Conservation (phyloP, 768 basidiomycete species). For the Mrakia blollopis region DNA sequence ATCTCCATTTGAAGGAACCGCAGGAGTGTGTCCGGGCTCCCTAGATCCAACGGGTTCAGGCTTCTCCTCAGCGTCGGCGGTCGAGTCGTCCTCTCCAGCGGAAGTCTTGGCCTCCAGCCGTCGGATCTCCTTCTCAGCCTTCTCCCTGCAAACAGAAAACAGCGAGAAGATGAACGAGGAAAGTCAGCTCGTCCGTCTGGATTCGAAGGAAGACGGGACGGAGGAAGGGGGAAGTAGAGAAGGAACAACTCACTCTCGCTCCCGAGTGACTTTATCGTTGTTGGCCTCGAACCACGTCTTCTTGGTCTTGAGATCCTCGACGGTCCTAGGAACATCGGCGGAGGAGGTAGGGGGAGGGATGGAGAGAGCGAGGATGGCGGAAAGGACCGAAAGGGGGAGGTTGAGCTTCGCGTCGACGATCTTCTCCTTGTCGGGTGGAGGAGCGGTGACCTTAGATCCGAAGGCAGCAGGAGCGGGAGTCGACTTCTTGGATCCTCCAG, state of each 20-base stretch:
- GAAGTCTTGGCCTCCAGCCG: constrained; percentile 26
- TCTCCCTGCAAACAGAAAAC: neutral
- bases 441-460: constrained; percentile 33
- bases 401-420: constrained; percentile 53
- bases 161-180: neutral
- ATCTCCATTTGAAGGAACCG: neutral
- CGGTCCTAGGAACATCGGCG: constrained; percentile 70
- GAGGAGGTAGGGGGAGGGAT: constrained; percentile 80
- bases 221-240: too few relatives aligned
- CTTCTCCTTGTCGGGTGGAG: constrained; percentile 26
- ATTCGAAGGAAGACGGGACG: neutral
- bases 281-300: constrained; percentile 93
- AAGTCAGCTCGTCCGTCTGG: neutral
- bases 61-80: constrained; percentile 21
- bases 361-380: constrained; percentile 77
- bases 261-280: constrained; percentile 54
- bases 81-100: constrained; percentile 11
- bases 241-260: constrained; percentile 27
- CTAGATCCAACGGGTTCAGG: neutral
- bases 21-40: constrained; percentile 25
- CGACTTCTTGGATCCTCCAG: constrained; percentile 15
- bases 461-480: constrained; percentile 37
- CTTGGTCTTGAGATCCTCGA: constrained; percentile 88
- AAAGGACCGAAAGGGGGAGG: constrained; percentile 76
- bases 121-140: constrained; percentile 32